phyloP scores from a whole-genome alignment of 306 rosid species.

The Glycine tomentella region DNA sequence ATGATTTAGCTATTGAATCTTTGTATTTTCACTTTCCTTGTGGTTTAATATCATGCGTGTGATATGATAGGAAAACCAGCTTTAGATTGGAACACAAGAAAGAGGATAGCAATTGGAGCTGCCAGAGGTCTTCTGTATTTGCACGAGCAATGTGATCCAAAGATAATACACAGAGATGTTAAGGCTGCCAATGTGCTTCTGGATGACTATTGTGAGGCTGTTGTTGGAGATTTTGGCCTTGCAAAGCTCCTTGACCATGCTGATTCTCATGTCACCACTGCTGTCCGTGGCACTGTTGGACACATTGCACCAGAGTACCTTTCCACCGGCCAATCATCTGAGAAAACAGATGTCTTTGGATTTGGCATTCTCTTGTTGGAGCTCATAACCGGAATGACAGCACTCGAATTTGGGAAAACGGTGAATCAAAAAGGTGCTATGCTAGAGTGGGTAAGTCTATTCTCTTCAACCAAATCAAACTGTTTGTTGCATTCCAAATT shows the following conservation, averaged over 20 bases:
- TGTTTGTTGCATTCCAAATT: conserved; percentile 5
- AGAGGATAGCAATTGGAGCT: conserved; percentile 95
- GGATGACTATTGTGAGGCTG: conserved; percentile 85
- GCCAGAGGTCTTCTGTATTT: conserved; percentile 95
- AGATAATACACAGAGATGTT: conserved; percentile 97
- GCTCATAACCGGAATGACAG: conserved; percentile 97
- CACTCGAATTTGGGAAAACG: conserved; percentile 88
- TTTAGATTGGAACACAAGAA: conserved; percentile 93
- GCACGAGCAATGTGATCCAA: conserved; percentile 98
- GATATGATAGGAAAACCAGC: conserved; percentile 81
- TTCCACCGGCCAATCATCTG: conserved; percentile 98
- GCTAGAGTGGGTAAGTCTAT: conserved; percentile 92
- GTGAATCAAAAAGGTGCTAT: conserved; percentile 90
- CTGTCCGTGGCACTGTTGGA: conserved; percentile 98
- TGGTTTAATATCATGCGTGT: conserved; percentile 13
- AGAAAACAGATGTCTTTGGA: conserved; percentile 96
- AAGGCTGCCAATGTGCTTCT: conserved; percentile 98
- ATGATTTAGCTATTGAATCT: conserved; percentile 21
- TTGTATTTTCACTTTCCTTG: not conserved
- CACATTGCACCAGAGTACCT: conserved; percentile 99
- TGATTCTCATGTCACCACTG: conserved; percentile 98
- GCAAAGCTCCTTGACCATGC: conserved; percentile 98
- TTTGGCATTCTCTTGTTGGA: conserved; percentile 93
- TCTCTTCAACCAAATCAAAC: conserved; percentile 27
- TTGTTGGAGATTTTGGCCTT: conserved; percentile 97